Evolutionary conservation across 192 early-diverging fungal genomes (phyloP), one percentile per base, ranked within the genome.

Genomic region (Backusella psychrophila): DNA sequence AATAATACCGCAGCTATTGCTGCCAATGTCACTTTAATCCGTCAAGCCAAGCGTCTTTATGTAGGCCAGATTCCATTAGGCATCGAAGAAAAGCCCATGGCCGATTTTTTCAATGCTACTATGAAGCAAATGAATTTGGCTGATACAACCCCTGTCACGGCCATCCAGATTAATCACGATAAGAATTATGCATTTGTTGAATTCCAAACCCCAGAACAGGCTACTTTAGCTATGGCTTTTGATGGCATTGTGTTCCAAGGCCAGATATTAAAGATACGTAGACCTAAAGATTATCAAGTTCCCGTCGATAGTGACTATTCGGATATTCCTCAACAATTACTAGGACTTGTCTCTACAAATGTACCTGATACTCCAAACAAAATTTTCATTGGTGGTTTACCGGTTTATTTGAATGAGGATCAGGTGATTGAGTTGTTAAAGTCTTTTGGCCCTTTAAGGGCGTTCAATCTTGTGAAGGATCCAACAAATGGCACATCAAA

Each of bases 161-260:
- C 90, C 36, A 92, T 93, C 21, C 94, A 97, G 80, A 93, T 98
- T 59, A 96, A 97, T 80, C 87, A 89, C 44, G 97, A 98, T n/a
- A 96, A 96, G 81, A 93, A 93, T 77, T 98, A 96, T 86, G 96
- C 96, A 17, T 98, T 98, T 89, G 89, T 97, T 21, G 97, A 99
- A 77, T 96, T 99, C 81, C 88, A 93, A 53, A 86, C 92, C 14
- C 88, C 92, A 5, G 95, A 97, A 67, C 93, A 97, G 86, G 96
- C 96, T 1, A 95, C 95, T 6, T 87, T 88, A 31, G 97, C 93
- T 11, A 93, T 99, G 91, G 90, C 94, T 23, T 90, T 99, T 79
- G 98, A 99, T 80, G 96, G 96, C 29, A 91, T 97, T 72, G 86
- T 89, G 42, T 98, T 94, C 80, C 87, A 93, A 77, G 89, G 88